These are phyloP conservation scores for Didymellaceae sp. DNA, from an alignment of 2,329 filamentous ascomycete genomes.

Conservation along the genomic window DNA sequence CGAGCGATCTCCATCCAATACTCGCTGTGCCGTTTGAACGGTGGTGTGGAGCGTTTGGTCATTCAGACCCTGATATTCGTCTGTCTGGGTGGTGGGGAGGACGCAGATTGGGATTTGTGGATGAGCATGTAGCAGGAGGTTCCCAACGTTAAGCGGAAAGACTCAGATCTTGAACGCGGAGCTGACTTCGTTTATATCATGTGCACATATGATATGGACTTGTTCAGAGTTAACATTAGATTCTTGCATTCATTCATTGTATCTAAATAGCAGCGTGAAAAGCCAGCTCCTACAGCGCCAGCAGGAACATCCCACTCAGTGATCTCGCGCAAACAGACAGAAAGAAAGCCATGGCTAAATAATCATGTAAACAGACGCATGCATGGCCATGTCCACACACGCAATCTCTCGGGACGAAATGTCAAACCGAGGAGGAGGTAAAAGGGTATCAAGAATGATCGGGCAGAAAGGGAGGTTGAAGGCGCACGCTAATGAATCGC, in stretches of 20 bases:
- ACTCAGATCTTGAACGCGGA: too few species aligned
- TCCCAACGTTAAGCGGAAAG: not conserved
- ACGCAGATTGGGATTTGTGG: not conserved
- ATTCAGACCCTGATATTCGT: not conserved
- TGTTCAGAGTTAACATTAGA: not conserved
- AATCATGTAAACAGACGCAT: slow-evolving; percentile 1
- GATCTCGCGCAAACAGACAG: not conserved
- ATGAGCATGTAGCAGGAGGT: too few species aligned
- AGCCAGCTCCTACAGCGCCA: not conserved
- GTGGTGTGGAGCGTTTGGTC: not conserved
- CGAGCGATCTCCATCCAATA: slow-evolving; percentile 13
- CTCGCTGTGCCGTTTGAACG: slow-evolving; percentile 1
- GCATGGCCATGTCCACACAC: not conserved
- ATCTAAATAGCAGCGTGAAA: not conserved
- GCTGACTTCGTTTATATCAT: too few species aligned
- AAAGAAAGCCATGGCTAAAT: not conserved
- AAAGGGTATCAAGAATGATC: slow-evolving; percentile 27
- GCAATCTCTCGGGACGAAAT: slow-evolving; percentile 3
- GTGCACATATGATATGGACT: too few species aligned
- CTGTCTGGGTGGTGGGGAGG: not conserved
- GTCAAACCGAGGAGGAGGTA: slow-evolving; percentile 1
- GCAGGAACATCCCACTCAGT: not conserved
- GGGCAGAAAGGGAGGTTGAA: slow-evolving; percentile 3
- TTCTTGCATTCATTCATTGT: slow-evolving; percentile 6
- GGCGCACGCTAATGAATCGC: not conserved